Conservation (phyloP, 805 yeast species). For the Ogataea naganishii region DNA sequence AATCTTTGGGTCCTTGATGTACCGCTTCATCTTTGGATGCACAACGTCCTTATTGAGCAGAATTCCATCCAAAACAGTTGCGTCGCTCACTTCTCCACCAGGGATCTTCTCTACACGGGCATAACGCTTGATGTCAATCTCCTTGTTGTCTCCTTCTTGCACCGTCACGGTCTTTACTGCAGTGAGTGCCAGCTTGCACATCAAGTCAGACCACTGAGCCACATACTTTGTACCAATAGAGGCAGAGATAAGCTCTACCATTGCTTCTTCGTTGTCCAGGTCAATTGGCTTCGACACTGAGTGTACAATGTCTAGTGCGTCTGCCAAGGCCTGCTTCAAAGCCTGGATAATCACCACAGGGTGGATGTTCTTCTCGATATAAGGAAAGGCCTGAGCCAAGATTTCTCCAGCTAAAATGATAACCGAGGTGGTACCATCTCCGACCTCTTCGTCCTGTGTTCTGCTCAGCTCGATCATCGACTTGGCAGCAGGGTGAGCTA, state of each 20-base stretch:
- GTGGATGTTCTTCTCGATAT: conserved; percentile 89
- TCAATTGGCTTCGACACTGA: conserved; percentile 81
- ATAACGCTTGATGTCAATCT: conserved; percentile 88
- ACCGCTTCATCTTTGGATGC: conserved; percentile 96
- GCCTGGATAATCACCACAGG: conserved; percentile 96
- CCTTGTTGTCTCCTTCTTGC: conserved; percentile 55
- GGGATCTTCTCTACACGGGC: conserved; percentile 93
- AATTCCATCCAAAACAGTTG: conserved; percentile 83
- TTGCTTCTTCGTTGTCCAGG: conserved; percentile 71
- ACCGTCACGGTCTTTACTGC: conserved; percentile 81
- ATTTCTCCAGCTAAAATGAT: conserved; percentile 96
- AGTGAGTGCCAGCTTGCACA: conserved; percentile 81
- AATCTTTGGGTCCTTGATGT: conserved; percentile 81
- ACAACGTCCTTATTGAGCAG: conserved; percentile 93
- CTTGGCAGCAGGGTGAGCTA: conserved; percentile 98
- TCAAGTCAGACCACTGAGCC: conserved; percentile 79
- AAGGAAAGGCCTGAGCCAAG: conserved; percentile 89
- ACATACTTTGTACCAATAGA: conserved; percentile 96
- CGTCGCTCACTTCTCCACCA: conserved; percentile 94
- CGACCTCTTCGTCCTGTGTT: conserved; percentile 98
- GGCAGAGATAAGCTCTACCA: conserved; percentile 79
- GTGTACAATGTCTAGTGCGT: conserved; percentile 83
- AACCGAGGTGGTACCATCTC: conserved; percentile 97
- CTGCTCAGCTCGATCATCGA: conserved; percentile 95
- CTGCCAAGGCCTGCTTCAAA: conserved; percentile 79